Evolutionary conservation across 371 early-diverging fungal species (phyloP), one percentile per base, ranked within the genome.

Genomic region (Cokeromyces recurvatus): DNA sequence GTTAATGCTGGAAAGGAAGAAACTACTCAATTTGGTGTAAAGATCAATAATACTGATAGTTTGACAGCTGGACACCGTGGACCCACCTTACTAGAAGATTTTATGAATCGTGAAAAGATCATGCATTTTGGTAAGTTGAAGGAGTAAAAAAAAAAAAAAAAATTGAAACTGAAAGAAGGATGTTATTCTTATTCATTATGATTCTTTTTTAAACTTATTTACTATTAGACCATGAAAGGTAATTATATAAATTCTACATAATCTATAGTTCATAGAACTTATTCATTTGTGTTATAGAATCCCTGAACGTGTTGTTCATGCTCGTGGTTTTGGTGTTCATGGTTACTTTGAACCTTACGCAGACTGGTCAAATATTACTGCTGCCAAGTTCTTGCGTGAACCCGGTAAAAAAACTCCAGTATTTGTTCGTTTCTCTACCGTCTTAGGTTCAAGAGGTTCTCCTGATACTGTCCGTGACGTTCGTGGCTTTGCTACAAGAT

Each of bases 381-480:
- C 69, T 10, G 78, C 75, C 3, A 54, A 53, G 14, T 72, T 75
- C 40, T 51, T 78, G 16, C 43, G 47, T n/a, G 34, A 31, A 9
- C 46, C 59, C 27, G 60, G 64, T 14, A 63, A 65, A 27, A 59
- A 64, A 46, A 82, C 82, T 0, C 81, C 81, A 11, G 56, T 66
- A 1, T 82, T 82, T 65, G 63, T 66, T 7, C 75, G 82, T n/a
- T 68, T 82, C 51, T 80, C 81, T 17, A 81, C 77, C 31, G 79
- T 79, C 0, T 48, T 69, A 4, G 78, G 78, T 12, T 59, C 49
- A 15, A 37, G 58, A 15, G 78, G 78, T 2, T 67, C 72, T 10
- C 54, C 76, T 7, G 81, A 80, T 59, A 74, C 77, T 3, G 78
- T 69, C 1, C 66, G 82, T 31, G 80, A 79, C 43, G 74, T 68